phyloP scores from a whole-genome alignment of 257 asterid species.

The Solanum commersonii region DNA sequence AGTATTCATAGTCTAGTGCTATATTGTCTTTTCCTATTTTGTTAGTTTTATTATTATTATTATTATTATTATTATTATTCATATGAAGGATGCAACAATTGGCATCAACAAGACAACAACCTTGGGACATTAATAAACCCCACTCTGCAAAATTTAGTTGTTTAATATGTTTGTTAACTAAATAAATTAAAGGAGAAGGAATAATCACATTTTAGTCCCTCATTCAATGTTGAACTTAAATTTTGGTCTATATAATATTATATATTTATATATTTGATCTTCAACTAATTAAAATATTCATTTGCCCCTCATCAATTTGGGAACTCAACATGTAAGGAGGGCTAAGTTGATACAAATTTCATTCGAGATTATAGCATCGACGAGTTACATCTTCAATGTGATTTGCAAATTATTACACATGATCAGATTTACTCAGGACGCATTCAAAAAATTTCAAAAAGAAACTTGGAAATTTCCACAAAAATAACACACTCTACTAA shows the following conservation, averaged over 20 bases:
- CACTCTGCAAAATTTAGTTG: neutral
- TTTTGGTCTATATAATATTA: neutral
- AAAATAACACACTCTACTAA: neutral
- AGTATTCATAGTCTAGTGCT: neutral
- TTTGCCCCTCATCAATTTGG: neutral
- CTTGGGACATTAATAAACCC: neutral
- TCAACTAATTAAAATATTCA: neutral
- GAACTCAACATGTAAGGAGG: neutral
- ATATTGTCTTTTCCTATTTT: neutral
- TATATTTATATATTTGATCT: neutral
- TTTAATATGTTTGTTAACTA: neutral
- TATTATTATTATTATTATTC: no score
- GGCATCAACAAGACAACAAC: neutral
- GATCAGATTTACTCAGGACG: neutral
- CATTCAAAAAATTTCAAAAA: neutral
- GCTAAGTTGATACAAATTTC: neutral
- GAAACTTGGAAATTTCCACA: neutral
- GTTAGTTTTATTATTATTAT: neutral
- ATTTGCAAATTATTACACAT: neutral
- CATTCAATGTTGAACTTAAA: neutral
- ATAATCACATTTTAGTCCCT: neutral
- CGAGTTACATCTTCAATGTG: rapidly evolving
- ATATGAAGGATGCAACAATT: neutral
- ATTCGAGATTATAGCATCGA: neutral
- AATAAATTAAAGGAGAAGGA: neutral